phyloP scores from a whole-genome alignment of 2,329 filamentous ascomycete species.

The Beauveria caledonica region DNA sequence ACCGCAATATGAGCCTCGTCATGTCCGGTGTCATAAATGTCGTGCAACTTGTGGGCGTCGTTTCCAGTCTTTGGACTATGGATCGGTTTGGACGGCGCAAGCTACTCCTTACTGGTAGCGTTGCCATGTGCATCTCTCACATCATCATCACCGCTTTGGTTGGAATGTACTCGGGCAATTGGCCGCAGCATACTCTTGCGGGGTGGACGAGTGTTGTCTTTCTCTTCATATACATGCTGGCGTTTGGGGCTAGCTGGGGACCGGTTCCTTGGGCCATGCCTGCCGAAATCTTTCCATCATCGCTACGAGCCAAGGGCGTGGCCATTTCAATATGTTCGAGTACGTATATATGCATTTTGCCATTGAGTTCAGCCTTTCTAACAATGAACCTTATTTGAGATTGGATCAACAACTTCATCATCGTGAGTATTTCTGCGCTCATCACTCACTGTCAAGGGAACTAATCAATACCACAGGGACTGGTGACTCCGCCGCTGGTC shows the following conservation, averaged over 20 bases:
- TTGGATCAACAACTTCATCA: not conserved
- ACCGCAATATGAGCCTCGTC: slow-evolving; percentile 23
- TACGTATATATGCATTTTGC: slow-evolving; percentile 44
- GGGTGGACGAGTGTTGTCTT: slow-evolving; percentile 24
- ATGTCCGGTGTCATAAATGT: slow-evolving; percentile 26
- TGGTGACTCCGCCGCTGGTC: slow-evolving; percentile 52
- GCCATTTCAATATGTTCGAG: slow-evolving; percentile 48
- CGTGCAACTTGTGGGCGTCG: slow-evolving; percentile 26
- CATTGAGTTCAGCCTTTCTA: not conserved
- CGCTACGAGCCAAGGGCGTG: slow-evolving; percentile 55
- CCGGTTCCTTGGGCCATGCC: slow-evolving; percentile 41
- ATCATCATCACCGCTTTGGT: slow-evolving; percentile 15
- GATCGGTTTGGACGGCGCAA: not conserved
- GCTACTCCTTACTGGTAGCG: not conserved
- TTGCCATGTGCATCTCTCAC: not conserved
- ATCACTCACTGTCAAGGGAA: slow-evolving; percentile 8
- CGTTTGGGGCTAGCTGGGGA: slow-evolving; percentile 52
- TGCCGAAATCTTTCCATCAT: slow-evolving; percentile 53
- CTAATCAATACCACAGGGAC: slow-evolving; percentile 21
- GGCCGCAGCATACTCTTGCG: slow-evolving; percentile 18
- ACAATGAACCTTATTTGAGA: not conserved
- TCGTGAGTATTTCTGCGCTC: slow-evolving; percentile 24
- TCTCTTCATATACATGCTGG: slow-evolving; percentile 46
- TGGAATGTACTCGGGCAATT: slow-evolving; percentile 17
- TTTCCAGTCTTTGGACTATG: not conserved